Evolutionary conservation across 139 green algal genomes (phyloP).

Genomic region (Auxenochlorella protothecoides): DNA sequence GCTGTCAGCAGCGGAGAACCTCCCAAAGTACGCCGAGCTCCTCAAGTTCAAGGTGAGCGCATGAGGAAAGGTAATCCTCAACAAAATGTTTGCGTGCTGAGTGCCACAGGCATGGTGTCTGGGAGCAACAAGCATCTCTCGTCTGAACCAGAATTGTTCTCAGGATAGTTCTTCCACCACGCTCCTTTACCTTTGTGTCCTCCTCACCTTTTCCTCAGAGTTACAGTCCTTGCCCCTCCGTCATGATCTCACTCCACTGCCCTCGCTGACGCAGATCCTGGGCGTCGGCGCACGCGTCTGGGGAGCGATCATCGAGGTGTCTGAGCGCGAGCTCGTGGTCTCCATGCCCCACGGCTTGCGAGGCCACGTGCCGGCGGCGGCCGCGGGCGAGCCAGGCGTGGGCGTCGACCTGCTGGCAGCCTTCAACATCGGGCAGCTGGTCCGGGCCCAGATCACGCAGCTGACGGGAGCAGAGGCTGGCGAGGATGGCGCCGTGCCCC

Average conservation of each 20-base stretch:
- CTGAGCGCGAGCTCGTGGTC: constrained; percentile 46
- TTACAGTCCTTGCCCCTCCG: too few relatives aligned
- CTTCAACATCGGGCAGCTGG: constrained; percentile 65
- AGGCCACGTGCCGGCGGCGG: constrained; percentile 38
- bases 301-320: constrained; percentile 66
- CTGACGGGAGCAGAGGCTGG: not conserved
- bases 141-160: too few relatives aligned
- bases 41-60: constrained; percentile 66
- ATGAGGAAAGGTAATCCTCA: too few relatives aligned
- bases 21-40: constrained; percentile 64
- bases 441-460: constrained; percentile 46
- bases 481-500: not conserved
- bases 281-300: constrained; percentile 52
- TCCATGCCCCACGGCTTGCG: constrained; percentile 74
- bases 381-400: not conserved
- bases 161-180: too few relatives aligned
- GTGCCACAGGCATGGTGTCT: too few relatives aligned
- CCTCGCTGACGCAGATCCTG: constrained; percentile 35
- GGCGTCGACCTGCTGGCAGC: constrained; percentile 16
- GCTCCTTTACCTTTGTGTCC: too few relatives aligned
- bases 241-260: too few relatives aligned
- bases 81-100: too few relatives aligned
- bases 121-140: too few relatives aligned
- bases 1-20: constrained; percentile 24
- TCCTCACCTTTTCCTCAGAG: too few relatives aligned